These are phyloP conservation scores for Tricholomella constricta DNA, from an alignment of 768 basidiomycete species.

Conservation along the genomic window DNA sequence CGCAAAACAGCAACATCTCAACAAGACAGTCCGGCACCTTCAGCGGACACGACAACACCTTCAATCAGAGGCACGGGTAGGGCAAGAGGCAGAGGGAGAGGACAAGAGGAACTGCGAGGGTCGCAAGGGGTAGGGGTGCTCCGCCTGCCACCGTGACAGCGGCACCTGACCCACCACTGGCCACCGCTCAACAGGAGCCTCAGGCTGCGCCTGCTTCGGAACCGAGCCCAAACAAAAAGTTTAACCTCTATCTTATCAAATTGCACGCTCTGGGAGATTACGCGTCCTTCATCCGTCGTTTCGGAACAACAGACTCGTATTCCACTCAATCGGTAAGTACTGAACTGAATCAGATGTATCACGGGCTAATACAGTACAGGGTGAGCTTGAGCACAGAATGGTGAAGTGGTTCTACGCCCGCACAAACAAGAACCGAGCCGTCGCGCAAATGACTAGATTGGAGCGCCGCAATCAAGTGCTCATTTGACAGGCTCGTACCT, in stretches of 20 bases:
- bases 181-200: no score
- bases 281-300: constrained; percentile 3
- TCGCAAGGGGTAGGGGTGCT: no score
- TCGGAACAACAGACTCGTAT: constrained; percentile 9
- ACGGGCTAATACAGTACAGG: neutral
- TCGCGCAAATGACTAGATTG: constrained; percentile 20
- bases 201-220: no score
- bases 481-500: neutral
- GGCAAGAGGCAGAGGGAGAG: neutral
- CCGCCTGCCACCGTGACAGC: no score
- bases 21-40: no score
- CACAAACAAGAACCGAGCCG: constrained; percentile 29
- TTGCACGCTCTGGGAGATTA: constrained; percentile 17
- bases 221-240: constrained; percentile 5
- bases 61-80: neutral
- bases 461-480: constrained; percentile 7
- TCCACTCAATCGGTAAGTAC: constrained; percentile 17
- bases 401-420: constrained; percentile 14
- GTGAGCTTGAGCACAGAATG: constrained; percentile 34
- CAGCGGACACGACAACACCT: neutral
- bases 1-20: no score
- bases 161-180: no score
- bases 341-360: neutral
- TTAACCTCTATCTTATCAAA: constrained; percentile 17
- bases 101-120: no score